A percentile compares a stretch with the other conserved stretches of the same genome.
Evolutionary conservation across 805 yeast genomes (phyloP).

Genomic region (Yarrowia sp.): DNA sequence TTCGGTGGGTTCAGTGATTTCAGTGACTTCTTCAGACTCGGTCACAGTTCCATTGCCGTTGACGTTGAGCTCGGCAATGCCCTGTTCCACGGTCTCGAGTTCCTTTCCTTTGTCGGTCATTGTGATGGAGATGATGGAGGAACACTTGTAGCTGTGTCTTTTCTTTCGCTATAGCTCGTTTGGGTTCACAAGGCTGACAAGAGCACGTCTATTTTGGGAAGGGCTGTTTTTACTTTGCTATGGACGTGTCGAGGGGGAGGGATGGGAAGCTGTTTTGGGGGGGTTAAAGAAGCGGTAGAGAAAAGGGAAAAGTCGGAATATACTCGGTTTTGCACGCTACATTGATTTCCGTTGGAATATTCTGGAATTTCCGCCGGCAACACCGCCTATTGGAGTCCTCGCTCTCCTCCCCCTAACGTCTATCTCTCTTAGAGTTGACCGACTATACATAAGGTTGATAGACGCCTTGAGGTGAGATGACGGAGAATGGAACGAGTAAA

Average conservation of each 20-base stretch:
- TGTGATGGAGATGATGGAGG: not conserved
- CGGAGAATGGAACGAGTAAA: constrained; percentile 6
- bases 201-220: constrained; percentile 16
- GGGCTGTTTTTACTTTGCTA: constrained; percentile 28
- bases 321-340: too few species aligned
- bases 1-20: not conserved
- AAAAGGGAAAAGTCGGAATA: too few species aligned
- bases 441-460: constrained; percentile 9
- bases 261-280: not conserved
- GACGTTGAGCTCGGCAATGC: constrained; percentile 10
- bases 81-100: constrained; percentile 9
- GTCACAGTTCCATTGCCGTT: not conserved
- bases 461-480: constrained; percentile 30
- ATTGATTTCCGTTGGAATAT: too few species aligned
- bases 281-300: too few species aligned
- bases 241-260: not conserved
- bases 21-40: not conserved
- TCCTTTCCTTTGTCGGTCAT: constrained; percentile 29
- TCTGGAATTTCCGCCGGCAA: too few species aligned
- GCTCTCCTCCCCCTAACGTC: not conserved
- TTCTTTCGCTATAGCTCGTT: too few species aligned
- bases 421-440: not conserved
- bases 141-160: too few species aligned
- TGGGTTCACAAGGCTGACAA: constrained; percentile 17
- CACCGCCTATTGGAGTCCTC: too few species aligned